Base-by-base conservation (phyloP, 2,329 filamentous ascomycete species). In the Trichothecium roseum region DNA sequence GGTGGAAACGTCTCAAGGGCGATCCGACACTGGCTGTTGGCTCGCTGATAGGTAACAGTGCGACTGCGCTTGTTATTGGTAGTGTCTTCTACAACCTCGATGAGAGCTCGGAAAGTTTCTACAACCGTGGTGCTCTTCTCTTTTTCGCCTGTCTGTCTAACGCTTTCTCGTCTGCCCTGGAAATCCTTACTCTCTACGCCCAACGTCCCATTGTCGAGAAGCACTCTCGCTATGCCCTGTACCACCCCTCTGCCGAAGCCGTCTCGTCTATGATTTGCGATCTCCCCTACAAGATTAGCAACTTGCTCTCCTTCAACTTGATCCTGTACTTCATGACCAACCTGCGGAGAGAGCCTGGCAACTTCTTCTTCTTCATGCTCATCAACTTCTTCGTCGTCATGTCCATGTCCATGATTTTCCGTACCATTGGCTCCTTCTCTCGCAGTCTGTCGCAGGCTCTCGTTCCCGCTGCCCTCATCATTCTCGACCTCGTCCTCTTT, bases 171-270 rank as follows among this genome's bases (percentile, higher is more conserved):
- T 82, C 77, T 53, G 81, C 82, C 37, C 70, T 91, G 28, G 85
- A 91, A 68, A 91, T 94, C 52, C 59, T 91, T 24, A 87, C 84
- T 0, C 69, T 94, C 4, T 95, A 91, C 53, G 75, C 84, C 3
- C 87, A 94, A 71, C 81, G 88, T 27, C 82, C 84, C 2, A 94
- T 94, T 48, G 85, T 95, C 40, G 86, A 94, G 53, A 94, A 94
- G 55, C 88, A 95, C 48, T 64, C 71, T 37, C 77, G 82, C 39
- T 94, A 94, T 53, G 86, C 87, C 14, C 69, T 94, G 14, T 94
- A 94, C 49, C 88, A 94, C 50, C 86, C 88, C 0, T 87, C 82
- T 8, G 82, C 86, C 13, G 87, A 95, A 66, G 84, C 86, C n/a
- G 69, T 85, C 40, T 77, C 84, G 0, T 91, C 84, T 8, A 91